Base-by-base conservation (phyloP, 495 filamentous ascomycete genomes). In the Tuber melanosporum region DNA sequence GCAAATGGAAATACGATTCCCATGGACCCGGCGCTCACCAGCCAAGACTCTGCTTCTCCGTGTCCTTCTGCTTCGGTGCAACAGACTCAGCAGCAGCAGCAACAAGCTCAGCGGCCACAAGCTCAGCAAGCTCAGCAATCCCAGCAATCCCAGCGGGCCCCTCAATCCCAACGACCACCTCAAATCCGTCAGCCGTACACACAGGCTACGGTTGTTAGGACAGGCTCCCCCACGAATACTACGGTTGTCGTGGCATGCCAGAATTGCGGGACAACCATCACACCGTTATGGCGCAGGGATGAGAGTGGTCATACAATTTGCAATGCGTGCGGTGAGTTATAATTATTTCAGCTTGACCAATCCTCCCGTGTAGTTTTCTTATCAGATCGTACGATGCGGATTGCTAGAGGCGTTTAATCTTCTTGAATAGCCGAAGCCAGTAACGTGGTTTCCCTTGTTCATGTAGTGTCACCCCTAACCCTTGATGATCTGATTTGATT, bases 211-310 rank as follows among this genome's bases (percentile, higher is more conserved):
- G 57, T 83, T 71, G 74, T 77, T 20, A 82, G 86, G 66, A 73
- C 77, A 7, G 76, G 73, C 20, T 80, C 81, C 32, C 81, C 81
- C 22, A 78, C 81, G 69, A 91, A 89, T 75, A 90, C 89, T 3
- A 93, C 92, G 45, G 89, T 96, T 42, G 88, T 98, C 42, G 91
- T 97, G 73, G 94, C 95, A 32, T 99, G 95, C 80, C 95, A 98
- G 82, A 99, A 99, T 82, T 99, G 95, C 85, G 93, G 91, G 26
- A 99, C 96, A 57, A 98, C 95, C 1, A 93, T 98, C 77, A 99
- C 95, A 43, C 95, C 95, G 19, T 86, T 99, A 43, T 99, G 95
- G 95, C 88, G 95, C 81, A 90, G 95, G 79, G 95, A 98, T 84
- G 95, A 97, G 84, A 90, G 90, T 79, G 96, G 96, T 20, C 94